phyloP scores from a whole-genome alignment of 2,329 filamentous ascomycete species.

The Diaporthe sp. region DNA sequence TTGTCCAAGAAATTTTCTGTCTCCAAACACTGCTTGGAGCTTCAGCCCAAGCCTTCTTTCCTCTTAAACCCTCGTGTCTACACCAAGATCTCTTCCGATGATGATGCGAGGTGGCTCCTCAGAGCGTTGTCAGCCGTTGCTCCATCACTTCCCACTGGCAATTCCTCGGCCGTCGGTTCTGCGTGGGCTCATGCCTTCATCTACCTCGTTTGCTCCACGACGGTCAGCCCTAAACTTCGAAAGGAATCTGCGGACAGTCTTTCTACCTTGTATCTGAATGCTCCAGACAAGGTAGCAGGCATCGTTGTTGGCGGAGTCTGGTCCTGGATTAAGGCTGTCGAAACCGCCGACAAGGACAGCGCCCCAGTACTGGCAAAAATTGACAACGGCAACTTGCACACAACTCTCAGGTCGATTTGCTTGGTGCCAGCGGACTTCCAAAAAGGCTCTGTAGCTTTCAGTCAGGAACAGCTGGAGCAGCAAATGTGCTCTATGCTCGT shows the following conservation, averaged over 20 bases:
- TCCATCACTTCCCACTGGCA: conserved; percentile 64
- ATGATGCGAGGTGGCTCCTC: conserved; percentile 84
- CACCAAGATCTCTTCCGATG: conserved; percentile 79
- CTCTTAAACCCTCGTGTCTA: conserved; percentile 88
- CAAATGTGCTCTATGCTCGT: conserved; percentile 86
- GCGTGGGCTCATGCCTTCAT: conserved; percentile 90
- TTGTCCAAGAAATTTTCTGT: conserved; percentile 74
- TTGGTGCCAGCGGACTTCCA: conserved; percentile 66
- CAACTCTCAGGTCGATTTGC: conserved; percentile 74
- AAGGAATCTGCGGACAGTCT: conserved; percentile 74
- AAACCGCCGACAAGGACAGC: conserved; percentile 82
- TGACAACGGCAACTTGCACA: conserved; percentile 74
- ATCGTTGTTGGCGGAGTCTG: conserved; percentile 81
- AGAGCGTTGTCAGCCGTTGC: conserved; percentile 77
- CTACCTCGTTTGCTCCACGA: conserved; percentile 78
- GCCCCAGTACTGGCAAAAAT: conserved; percentile 76
- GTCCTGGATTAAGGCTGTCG: conserved; percentile 80
- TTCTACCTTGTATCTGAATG: conserved; percentile 73
- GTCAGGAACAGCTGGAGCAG: conserved; percentile 67
- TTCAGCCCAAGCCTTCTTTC: conserved; percentile 89
- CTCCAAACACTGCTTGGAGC: conserved; percentile 74
- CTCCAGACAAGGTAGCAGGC: conserved; percentile 71
- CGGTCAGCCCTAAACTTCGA: conserved; percentile 72
- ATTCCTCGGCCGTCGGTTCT: conserved; percentile 64
- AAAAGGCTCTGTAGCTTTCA: conserved; percentile 60